These are phyloP conservation scores for Rosellinia necatrix DNA, from an alignment of 2,329 filamentous ascomycete genomes.

Conservation along the genomic window DNA sequence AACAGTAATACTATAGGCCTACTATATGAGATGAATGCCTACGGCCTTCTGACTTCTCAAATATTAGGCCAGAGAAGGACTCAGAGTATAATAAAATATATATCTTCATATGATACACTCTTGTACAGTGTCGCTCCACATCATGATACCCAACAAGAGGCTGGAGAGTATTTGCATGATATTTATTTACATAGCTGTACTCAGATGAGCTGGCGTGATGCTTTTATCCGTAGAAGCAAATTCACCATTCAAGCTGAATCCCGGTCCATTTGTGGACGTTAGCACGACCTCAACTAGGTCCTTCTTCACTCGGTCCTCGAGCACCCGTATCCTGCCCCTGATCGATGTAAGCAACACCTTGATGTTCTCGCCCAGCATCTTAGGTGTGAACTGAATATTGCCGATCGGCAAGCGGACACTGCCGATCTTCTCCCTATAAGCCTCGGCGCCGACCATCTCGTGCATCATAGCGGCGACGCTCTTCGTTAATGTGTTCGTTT, in stretches of 20 bases:
- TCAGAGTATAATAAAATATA: neutral
- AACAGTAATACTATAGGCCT: neutral
- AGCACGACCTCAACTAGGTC: conserved; percentile 77
- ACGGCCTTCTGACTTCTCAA: neutral
- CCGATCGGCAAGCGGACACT: conserved; percentile 90
- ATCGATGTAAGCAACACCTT: conserved; percentile 74
- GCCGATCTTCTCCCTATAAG: conserved; percentile 85
- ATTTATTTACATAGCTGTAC: conserved; percentile 57
- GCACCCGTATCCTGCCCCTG: conserved; percentile 73
- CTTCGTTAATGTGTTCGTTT: conserved; percentile 85
- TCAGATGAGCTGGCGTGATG: conserved; percentile 57
- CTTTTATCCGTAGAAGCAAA: conserved; percentile 67
- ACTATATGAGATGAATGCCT: conserved; percentile 15
- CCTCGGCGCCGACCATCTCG: conserved; percentile 80
- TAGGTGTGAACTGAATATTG: conserved; percentile 85
- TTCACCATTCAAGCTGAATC: conserved; percentile 82
- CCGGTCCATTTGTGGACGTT: conserved; percentile 85
- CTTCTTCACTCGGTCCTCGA: conserved; percentile 70
- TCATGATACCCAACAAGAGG: conserved; percentile 26
- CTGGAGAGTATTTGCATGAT: too few relatives aligned
- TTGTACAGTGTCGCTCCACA: conserved; percentile 26
- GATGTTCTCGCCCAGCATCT: conserved; percentile 84
- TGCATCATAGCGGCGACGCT: conserved; percentile 76
- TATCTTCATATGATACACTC: conserved; percentile 27
- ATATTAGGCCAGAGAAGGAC: neutral